Evolutionary conservation across 331 rosid genomes (phyloP), one percentile per base, ranked within the genome.

Genomic region (Spiraea crenata): DNA sequence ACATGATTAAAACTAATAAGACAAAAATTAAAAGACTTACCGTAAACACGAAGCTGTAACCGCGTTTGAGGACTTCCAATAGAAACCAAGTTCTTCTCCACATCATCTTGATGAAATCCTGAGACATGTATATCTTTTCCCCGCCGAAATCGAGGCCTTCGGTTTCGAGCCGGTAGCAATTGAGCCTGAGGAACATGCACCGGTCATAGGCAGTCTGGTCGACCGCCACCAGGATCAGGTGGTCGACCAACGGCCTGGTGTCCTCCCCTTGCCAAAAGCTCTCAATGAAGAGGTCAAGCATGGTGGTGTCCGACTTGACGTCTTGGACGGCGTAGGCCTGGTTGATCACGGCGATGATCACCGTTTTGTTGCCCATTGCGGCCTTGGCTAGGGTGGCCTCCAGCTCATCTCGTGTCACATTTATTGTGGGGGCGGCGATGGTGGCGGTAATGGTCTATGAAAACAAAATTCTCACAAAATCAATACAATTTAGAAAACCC

Each of bases 231-330:
- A 90, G 17, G 3, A 93, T 79, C 12, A 93, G 82, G 10, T 93
- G 84, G 50, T 90, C 84, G 15, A 86, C 63, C 17, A 93, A 77
- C 11, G 54, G 49, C 71, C 74, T 77, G 0, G 96, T 93, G 62
- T 84, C 87, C 1, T 88, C 98, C 44, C 98, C 98, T 5, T 85
- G 54, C 98, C 97, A 93, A 25, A 93, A 87, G 51, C 97, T 87
- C 31, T 66, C 82, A 0, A 88, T 77, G 67, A 93, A 93, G 20
- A 93, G 67, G 81, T 93, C 97, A 38, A 93, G 82, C 97, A 93
- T 90, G 1, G 97, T 85, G 5, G 81, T 84, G 17, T 85, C 87
- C 1, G 81, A 83, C 10, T 7, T 35, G 1, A 73, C 54, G 4
- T 75, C 96, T 85, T 93, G 84, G 0, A 81, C 92, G 0, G 78